Conservation (phyloP, 306 rosid genomes). For the Mimosa bimucronata region DNA sequence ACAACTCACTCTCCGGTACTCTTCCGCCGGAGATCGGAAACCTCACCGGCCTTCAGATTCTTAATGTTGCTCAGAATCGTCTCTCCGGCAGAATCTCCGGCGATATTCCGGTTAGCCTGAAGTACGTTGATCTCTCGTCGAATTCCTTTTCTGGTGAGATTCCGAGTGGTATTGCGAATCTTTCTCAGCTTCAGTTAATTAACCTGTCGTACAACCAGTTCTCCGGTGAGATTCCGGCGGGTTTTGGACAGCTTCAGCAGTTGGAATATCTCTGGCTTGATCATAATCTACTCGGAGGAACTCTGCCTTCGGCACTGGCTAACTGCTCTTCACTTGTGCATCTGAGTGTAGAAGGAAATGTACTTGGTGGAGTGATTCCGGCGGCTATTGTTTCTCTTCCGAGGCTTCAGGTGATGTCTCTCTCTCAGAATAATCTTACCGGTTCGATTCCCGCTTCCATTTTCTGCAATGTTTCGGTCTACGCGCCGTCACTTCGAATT, state of each 20-base stretch:
- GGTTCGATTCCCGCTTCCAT: slow-evolving; percentile 79
- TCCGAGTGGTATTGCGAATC: slow-evolving; percentile 55
- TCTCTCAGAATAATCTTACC: slow-evolving; percentile 72
- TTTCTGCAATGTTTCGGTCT: slow-evolving; percentile 68
- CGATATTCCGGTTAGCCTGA: slow-evolving; percentile 56
- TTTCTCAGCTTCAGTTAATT: slow-evolving; percentile 68
- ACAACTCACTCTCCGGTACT: slow-evolving; percentile 70
- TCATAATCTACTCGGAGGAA: slow-evolving; percentile 69
- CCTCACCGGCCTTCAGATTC: slow-evolving; percentile 57
- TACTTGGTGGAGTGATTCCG: slow-evolving; percentile 79
- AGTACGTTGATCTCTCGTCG: slow-evolving; percentile 76
- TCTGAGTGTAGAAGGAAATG: slow-evolving; percentile 78
- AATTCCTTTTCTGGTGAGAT: slow-evolving; percentile 79
- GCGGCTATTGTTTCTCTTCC: slow-evolving; percentile 82
- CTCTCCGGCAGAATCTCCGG: slow-evolving; percentile 69
- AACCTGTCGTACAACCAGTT: slow-evolving; percentile 82
- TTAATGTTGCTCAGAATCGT: slow-evolving; percentile 74
- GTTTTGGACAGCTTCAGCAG: slow-evolving; percentile 72
- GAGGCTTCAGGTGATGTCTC: slow-evolving; percentile 76
- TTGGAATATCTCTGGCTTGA: slow-evolving; percentile 90
- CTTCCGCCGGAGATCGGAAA: slow-evolving; percentile 73
- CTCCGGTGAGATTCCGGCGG: slow-evolving; percentile 78
- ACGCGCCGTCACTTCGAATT: slow-evolving; percentile 73
- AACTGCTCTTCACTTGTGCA: slow-evolving; percentile 84
- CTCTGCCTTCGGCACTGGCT: slow-evolving; percentile 86